A percentile compares a stretch with the other conserved stretches of the same genome.
These are phyloP conservation scores for Neurospora terricola DNA, from an alignment of 495 filamentous ascomycete genomes.

Conservation along the genomic window DNA sequence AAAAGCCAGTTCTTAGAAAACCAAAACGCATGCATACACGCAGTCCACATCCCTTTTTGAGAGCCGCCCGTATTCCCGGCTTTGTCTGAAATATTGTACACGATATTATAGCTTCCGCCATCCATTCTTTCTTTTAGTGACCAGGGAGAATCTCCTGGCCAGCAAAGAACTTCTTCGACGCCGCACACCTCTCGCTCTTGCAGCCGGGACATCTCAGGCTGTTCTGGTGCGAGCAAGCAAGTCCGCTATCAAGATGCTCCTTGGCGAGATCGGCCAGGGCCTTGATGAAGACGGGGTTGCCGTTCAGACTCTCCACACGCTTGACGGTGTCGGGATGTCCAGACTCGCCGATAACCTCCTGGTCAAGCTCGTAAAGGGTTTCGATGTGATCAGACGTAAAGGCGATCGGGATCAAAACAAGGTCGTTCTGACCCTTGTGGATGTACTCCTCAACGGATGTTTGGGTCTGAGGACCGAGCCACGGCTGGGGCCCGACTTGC, in stretches of 20 bases:
- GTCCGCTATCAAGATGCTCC: constrained; percentile 59
- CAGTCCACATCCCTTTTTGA: neutral
- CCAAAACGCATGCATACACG: neutral
- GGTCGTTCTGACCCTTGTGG: constrained; percentile 79
- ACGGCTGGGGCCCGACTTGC: constrained; percentile 89
- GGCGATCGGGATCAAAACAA: constrained; percentile 89
- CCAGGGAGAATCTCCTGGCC: constrained; percentile 26
- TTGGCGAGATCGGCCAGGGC: constrained; percentile 83
- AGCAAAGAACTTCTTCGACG: constrained; percentile 90
- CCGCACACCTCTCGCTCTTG: constrained; percentile 77
- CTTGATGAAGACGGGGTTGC: constrained; percentile 80
- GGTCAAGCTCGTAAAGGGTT: constrained; percentile 89
- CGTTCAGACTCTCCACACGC: constrained; percentile 88
- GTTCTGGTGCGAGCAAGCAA: constrained; percentile 71
- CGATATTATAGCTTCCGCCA: neutral
- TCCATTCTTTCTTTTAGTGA: neutral
- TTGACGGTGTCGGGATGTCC: constrained; percentile 72
- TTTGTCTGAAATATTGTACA: neutral
- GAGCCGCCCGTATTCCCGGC: neutral
- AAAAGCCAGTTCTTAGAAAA: neutral
- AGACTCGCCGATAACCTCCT: constrained; percentile 89
- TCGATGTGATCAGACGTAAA: constrained; percentile 99
- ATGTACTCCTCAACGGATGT: constrained; percentile 83
- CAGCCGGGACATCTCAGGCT: constrained; percentile 87
- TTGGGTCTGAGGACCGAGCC: constrained; percentile 90